A percentile compares a stretch with the other conserved stretches of the same genome.
phyloP scores from a whole-genome alignment of 306 rosid species.

The Carpinus fangiana region DNA sequence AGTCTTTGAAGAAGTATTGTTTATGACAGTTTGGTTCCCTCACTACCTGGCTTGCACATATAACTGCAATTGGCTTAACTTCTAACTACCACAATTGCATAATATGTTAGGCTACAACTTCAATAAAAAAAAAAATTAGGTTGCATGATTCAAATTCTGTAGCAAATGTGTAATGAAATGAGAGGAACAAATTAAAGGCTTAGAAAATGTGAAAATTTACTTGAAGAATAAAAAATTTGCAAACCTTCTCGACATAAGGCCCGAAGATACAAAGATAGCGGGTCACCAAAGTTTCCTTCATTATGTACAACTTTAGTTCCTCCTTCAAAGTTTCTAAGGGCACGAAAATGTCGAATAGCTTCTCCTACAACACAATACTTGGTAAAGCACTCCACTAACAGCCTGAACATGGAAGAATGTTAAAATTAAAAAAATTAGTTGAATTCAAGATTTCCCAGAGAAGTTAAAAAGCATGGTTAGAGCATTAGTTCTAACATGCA shows the following conservation, averaged over 20 bases:
- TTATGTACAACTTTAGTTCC: slow-evolving; percentile 69
- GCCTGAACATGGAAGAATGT: slow-evolving; percentile 50
- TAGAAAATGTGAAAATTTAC: neutral
- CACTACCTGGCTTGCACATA: neutral
- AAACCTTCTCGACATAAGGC: slow-evolving; percentile 94
- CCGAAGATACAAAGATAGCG: slow-evolving; percentile 90
- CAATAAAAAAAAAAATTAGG: neutral
- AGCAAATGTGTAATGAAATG: neutral
- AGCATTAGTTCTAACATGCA: neutral
- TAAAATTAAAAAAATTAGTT: neutral
- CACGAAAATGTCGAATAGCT: slow-evolving; percentile 97
- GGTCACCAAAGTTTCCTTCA: slow-evolving; percentile 88
- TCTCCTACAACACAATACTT: slow-evolving; percentile 86
- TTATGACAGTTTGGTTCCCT: neutral
- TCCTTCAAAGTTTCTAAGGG: slow-evolving; percentile 69
- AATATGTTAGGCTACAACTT: neutral
- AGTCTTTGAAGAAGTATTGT: neutral
- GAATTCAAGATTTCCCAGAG: neutral
- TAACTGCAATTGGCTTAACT: neutral
- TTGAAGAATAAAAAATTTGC: neutral
- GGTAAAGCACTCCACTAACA: slow-evolving; percentile 94
- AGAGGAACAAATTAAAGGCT: slow-evolving; percentile 2
- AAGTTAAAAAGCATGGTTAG: neutral
- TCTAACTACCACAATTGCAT: neutral
- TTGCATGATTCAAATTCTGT: neutral